Evolutionary conservation across 768 basidiomycete species (phyloP), one percentile per base, ranked within the genome.

Genomic region (Polyporus arcularius): DNA sequence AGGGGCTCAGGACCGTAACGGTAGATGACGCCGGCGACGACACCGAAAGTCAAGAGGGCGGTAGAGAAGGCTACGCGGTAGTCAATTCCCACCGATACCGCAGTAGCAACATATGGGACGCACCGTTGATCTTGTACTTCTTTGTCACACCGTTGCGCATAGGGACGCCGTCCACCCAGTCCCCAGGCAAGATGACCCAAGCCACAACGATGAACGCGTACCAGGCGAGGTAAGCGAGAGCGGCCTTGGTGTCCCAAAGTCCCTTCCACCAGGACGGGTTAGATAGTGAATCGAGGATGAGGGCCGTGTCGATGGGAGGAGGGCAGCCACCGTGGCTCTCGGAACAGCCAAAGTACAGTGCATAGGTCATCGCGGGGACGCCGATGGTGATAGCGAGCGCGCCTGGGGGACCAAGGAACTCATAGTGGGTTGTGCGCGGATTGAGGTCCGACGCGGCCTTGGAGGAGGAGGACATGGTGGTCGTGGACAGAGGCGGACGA

Each of bases 51-150:
- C 40, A 96, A 81, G 40, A 98, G 80, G 69, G 93, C 84, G 0
- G 96, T 98, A 0, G 91, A 83, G 72, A 97, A 91, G 2, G 92
- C 96, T 98, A 28, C 35, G 21, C 4, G 12, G 18, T 14, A 32
- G 31, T 60, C 2, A 40, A 21, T 26, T 26, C 26, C 50, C 47
- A n/a, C 18, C 47, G 31, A 35, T 26, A 3, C 28, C 31, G 28
- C 30, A n/a, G 30, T 18, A 21, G 8, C 18, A 28, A 21, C 4
- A 15, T 14, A 49, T 49, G 38, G 41, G n/a, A 73, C 82, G 67
- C 70, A 95, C 96, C 96, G 77, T 99, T 98, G 61, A 97, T 94
- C 78, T 92, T 98, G 81, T 99, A 99, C 61, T 81, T 75, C 71
- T 90, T 88, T 69, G 81, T 87, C 55, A 78, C 79, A 0, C 96